These are phyloP conservation scores for Metroxylon sagu DNA, from an alignment of 176 grass and related monocot species.

Conservation along the genomic window DNA sequence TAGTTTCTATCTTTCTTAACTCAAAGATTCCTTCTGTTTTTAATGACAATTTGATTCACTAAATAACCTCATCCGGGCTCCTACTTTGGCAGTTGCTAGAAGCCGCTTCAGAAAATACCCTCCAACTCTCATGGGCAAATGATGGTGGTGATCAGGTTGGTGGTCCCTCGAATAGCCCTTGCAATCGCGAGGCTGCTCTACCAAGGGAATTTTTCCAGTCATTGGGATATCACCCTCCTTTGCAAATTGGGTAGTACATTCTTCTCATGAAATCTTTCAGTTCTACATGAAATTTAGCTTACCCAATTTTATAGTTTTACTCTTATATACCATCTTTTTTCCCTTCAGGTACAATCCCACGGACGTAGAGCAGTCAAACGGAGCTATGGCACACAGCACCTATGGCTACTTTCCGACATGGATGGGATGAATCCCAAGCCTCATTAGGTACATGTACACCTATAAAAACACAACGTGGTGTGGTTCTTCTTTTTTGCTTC, in stretches of 20 bases:
- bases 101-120: neutral
- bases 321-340: neutral
- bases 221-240: constrained; percentile 3
- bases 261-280: too few relatives aligned
- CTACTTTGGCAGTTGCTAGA: constrained; percentile 14
- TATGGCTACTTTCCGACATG: constrained; percentile 10
- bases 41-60: too few relatives aligned
- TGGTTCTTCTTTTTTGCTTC: too few relatives aligned
- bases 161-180: neutral
- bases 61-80: too few relatives aligned
- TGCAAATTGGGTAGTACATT: constrained; percentile 9
- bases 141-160: neutral
- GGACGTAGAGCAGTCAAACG: too few relatives aligned
- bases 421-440: neutral
- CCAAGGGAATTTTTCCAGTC: constrained; percentile 1
- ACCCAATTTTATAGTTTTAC: neutral
- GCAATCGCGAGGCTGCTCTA: constrained; percentile 5
- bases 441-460: too few relatives aligned
- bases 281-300: too few relatives aligned
- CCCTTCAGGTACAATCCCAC: too few relatives aligned
- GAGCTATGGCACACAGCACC: neutral
- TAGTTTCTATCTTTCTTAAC: neutral
- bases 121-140: constrained; percentile 14
- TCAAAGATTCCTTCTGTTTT: neutral
- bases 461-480: too few relatives aligned